These are phyloP conservation scores for Talaromyces albobiverticillius DNA, from an alignment of 2,329 filamentous ascomycete species.

Conservation along the genomic window DNA sequence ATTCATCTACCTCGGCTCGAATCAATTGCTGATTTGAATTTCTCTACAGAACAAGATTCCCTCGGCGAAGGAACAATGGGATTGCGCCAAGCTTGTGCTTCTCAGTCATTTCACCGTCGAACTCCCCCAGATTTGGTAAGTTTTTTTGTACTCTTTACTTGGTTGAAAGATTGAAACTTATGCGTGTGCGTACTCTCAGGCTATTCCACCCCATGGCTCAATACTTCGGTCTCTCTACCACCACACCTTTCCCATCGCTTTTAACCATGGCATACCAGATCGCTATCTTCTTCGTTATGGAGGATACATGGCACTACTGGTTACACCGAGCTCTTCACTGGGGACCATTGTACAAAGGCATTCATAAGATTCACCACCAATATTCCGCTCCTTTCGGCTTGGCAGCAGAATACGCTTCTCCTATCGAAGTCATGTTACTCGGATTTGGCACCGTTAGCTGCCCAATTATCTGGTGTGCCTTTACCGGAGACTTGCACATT, in stretches of 20 bases:
- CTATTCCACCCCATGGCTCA: slow-evolving; percentile 96
- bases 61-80: slow-evolving; percentile 88
- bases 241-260: slow-evolving; percentile 81
- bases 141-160: slow-evolving; percentile 1
- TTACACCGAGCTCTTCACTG: slow-evolving; percentile 90
- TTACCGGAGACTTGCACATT: slow-evolving; percentile 87
- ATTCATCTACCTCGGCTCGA: neutral
- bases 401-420: slow-evolving; percentile 94
- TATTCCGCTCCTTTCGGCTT: slow-evolving; percentile 97
- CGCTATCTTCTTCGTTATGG: slow-evolving; percentile 87
- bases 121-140: slow-evolving; percentile 88
- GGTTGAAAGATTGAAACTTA: neutral
- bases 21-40: neutral
- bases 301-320: slow-evolving; percentile 99
- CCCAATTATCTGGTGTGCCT: slow-evolving; percentile 77
- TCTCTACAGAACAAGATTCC: slow-evolving; percentile 70
- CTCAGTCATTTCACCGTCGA: slow-evolving; percentile 97
- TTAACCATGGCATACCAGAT: slow-evolving; percentile 91
- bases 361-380: slow-evolving; percentile 99
- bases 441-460: slow-evolving; percentile 80
- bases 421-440: slow-evolving; percentile 93
- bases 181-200: slow-evolving; percentile 31
- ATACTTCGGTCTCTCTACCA: slow-evolving; percentile 82
- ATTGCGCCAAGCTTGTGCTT: slow-evolving; percentile 89
- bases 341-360: slow-evolving; percentile 89